Evolutionary conservation across 257 asterid genomes (phyloP).

Genomic region (Jaltomata sinuosa): DNA sequence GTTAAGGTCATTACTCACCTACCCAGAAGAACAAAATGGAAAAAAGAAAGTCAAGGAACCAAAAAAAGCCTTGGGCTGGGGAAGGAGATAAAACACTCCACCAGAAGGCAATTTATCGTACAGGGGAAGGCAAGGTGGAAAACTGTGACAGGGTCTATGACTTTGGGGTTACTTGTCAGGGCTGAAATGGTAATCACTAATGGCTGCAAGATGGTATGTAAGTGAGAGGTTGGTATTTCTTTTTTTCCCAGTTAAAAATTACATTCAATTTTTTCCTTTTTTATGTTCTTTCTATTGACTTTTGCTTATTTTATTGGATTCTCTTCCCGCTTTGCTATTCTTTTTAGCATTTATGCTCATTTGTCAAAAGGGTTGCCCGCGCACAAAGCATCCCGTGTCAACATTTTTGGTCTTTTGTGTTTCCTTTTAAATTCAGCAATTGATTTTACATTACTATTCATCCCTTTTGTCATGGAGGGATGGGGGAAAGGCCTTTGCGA

Average conservation of each 20-base stretch:
- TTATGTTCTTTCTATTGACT: neutral
- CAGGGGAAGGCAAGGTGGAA: neutral
- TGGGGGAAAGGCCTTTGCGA: neutral
- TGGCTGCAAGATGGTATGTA: neutral
- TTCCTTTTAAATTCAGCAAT: neutral
- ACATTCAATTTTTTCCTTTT: neutral
- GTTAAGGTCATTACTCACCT: neutral
- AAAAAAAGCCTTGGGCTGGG: neutral
- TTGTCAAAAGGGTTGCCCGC: neutral
- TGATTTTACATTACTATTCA: neutral
- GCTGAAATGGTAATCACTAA: neutral
- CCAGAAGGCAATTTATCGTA: neutral
- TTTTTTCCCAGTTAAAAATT: neutral
- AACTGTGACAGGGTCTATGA: neutral
- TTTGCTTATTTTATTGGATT: neutral
- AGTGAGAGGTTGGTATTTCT: neutral
- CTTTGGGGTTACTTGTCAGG: neutral
- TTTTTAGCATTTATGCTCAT: neutral
- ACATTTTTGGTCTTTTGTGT: neutral
- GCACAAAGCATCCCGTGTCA: neutral
- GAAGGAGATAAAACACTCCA: neutral
- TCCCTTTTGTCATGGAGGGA: neutral
- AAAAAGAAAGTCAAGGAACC: neutral
- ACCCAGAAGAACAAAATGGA: neutral
- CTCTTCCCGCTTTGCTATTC: neutral